Percentiles rank a stretch among this genome's conserved stretches.
Evolutionary conservation across 495 filamentous ascomycete genomes (phyloP).

Genomic region (Neohortaea acidophila): DNA sequence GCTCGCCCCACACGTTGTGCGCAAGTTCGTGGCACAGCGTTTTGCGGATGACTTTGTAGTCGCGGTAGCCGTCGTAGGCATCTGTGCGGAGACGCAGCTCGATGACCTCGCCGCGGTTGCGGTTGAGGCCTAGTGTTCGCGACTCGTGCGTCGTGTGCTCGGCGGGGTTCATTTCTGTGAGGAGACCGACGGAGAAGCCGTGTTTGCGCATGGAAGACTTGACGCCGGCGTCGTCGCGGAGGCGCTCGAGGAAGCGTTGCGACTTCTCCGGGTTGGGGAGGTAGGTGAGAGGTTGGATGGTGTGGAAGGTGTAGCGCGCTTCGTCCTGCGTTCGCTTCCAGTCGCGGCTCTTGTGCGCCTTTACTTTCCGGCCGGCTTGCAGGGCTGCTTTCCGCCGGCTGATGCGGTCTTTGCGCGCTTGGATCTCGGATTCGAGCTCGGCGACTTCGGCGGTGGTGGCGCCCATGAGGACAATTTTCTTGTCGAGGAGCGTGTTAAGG

Average conservation of each 20-base stretch:
- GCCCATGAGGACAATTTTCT: conserved; percentile 50
- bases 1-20: conserved; percentile 72
- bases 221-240: conserved; percentile 76
- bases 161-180: conserved; percentile 90
- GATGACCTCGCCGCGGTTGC: conserved; percentile 78
- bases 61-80: conserved; percentile 81
- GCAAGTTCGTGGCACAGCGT: conserved; percentile 92
- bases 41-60: conserved; percentile 78
- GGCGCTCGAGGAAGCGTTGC: conserved; percentile 56
- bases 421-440: conserved; percentile 32
- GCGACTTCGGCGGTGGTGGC: conserved; percentile 38
- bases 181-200: conserved; percentile 67
- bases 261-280: conserved; percentile 58
- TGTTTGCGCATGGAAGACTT: conserved; percentile 65
- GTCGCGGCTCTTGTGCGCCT: conserved; percentile 24
- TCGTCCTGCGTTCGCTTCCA: conserved; percentile 38
- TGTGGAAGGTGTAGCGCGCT: conserved; percentile 64
- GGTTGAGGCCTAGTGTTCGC: conserved; percentile 73
- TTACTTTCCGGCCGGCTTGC: conserved; percentile 24
- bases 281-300: conserved; percentile 58
- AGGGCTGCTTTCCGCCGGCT: conserved; percentile 28
- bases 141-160: conserved; percentile 67
- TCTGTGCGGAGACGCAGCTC: conserved; percentile 83
- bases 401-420: conserved; percentile 29
- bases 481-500: conserved; percentile 37